Evolutionary conservation across 1,284 basidiomycete species (phyloP).

Genomic region (Microbotryum silenes-acaulis): DNA sequence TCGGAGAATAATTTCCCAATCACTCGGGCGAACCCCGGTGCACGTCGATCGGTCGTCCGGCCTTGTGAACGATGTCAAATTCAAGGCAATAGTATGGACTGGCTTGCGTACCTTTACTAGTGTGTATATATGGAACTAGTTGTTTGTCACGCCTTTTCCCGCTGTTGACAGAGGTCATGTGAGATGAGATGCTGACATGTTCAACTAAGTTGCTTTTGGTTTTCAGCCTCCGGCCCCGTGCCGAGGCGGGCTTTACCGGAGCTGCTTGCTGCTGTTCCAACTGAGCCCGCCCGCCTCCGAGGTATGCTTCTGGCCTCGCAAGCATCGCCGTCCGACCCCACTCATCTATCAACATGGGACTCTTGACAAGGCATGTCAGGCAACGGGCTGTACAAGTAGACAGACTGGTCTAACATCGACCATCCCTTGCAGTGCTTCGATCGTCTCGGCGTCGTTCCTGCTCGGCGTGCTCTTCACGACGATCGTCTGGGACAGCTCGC

Average conservation of each 20-base stretch:
- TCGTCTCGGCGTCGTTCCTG: constrained; percentile 22
- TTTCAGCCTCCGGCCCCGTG: background rate
- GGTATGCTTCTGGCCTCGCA: background rate
- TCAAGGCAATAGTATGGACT: no score
- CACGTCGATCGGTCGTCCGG: no score
- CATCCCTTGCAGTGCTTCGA: constrained; percentile 7
- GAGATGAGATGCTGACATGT: background rate
- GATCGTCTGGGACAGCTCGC: constrained; percentile 22
- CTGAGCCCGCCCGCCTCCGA: background rate
- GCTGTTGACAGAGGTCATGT: background rate
- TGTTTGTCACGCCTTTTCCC: no score
- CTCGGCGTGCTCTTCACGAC: constrained; percentile 28
- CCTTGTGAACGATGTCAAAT: no score
- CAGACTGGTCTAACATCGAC: background rate
- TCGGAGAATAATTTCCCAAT: no score
- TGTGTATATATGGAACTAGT: no score
- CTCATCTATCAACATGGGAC: background rate
- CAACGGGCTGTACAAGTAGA: background rate
- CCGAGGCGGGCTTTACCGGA: background rate
- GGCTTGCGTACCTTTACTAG: no score
- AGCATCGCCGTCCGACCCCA: background rate
- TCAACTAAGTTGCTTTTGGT: background rate
- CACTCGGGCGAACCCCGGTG: no score
- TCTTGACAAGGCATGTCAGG: constrained; percentile 1
- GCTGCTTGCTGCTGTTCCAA: background rate